These are phyloP conservation scores for Pistacia vera DNA, from an alignment of 345 rosid species.

Conservation along the genomic window DNA sequence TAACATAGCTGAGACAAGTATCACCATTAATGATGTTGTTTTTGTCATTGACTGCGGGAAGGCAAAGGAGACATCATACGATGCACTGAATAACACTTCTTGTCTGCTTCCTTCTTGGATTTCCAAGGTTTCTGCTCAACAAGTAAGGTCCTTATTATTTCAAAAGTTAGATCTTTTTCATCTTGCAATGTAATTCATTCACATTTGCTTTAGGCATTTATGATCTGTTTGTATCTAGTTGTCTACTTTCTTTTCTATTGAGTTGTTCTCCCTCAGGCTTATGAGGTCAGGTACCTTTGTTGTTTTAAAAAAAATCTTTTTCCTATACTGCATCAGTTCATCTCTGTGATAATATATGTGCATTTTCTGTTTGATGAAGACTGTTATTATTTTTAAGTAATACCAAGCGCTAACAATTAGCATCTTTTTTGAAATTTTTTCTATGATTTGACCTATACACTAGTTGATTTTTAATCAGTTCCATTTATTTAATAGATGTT, in stretches of 20 bases:
- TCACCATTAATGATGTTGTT: conserved; percentile 85
- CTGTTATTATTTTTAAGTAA: background rate
- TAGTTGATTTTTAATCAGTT: background rate
- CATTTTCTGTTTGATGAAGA: background rate
- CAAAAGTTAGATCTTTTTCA: conserved; percentile 13
- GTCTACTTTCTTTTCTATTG: conserved; percentile 2
- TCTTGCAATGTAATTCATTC: background rate
- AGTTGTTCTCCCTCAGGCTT: background rate
- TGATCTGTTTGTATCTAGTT: background rate
- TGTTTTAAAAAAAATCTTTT: too few species aligned
- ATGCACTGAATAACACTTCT: conserved; percentile 93
- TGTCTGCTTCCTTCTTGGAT: conserved; percentile 97
- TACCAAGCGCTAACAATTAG: background rate
- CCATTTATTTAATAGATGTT: background rate
- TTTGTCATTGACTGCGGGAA: conserved; percentile 95
- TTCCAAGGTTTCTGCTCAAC: conserved; percentile 90
- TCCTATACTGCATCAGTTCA: background rate
- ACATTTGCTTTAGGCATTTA: background rate
- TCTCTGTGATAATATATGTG: background rate
- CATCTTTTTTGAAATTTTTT: background rate
- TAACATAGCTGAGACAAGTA: conserved; percentile 97
- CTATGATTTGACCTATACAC: background rate
- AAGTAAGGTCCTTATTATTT: conserved; percentile 53
- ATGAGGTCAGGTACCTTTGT: background rate
- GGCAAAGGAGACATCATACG: conserved; percentile 93